These are phyloP conservation scores for Podila epicladia DNA, from an alignment of 192 early-diverging fungal genomes.

Conservation along the genomic window DNA sequence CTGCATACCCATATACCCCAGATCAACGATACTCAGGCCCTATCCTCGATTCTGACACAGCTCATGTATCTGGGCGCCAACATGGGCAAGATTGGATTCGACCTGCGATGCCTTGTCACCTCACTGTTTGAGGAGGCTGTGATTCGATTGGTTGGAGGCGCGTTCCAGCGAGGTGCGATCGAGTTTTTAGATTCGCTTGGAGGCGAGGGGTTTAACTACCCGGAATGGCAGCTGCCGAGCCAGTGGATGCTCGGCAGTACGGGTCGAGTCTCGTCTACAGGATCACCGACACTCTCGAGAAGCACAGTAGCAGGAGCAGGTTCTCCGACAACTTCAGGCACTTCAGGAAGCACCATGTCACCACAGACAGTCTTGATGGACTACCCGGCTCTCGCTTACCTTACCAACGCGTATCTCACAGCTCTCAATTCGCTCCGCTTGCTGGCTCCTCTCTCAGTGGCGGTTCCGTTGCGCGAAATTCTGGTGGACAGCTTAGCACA, in stretches of 20 bases:
- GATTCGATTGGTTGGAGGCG: slow-evolving; percentile 58
- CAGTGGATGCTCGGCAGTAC: slow-evolving; percentile 59
- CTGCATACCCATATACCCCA: slow-evolving; percentile 60
- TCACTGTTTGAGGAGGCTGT: slow-evolving; percentile 71
- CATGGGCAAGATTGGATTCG: slow-evolving; percentile 79
- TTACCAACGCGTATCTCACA: slow-evolving; percentile 71
- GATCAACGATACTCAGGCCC: slow-evolving; percentile 67
- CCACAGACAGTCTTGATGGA: slow-evolving; percentile 65
- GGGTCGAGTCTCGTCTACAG: slow-evolving; percentile 21
- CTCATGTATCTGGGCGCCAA: slow-evolving; percentile 87
- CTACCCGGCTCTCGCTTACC: slow-evolving; percentile 71
- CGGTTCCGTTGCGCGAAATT: slow-evolving; percentile 36
- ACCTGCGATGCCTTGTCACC: slow-evolving; percentile 73
- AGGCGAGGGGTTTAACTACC: slow-evolving; percentile 35
- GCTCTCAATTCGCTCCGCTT: slow-evolving; percentile 74
- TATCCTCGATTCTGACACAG: slow-evolving; percentile 75
- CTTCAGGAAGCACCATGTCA: slow-evolving; percentile 46
- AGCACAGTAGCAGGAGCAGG: neutral
- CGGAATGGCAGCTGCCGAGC: slow-evolving; percentile 45
- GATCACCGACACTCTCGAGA: slow-evolving; percentile 23
- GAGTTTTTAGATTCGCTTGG: slow-evolving; percentile 56
- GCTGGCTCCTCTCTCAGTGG: slow-evolving; percentile 58
- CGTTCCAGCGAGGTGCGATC: slow-evolving; percentile 58
- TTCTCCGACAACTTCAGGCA: slow-evolving; percentile 1
- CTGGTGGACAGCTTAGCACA: slow-evolving; percentile 31